Base-by-base conservation (phyloP, 2,329 filamentous ascomycete genomes). In the Colletotrichum paranaense region DNA sequence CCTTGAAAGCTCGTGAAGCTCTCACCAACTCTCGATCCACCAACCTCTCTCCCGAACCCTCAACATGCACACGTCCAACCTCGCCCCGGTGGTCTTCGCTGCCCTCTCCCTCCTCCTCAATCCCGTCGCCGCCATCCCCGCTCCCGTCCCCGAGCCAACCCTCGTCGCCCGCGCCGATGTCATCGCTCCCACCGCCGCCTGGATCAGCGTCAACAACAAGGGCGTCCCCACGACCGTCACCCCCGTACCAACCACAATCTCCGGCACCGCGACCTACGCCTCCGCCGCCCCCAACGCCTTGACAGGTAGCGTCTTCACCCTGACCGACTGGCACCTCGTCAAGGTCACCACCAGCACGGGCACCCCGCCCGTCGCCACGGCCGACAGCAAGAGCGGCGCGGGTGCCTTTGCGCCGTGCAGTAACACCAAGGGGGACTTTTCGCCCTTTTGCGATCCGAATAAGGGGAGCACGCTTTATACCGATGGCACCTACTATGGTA, bases 401-500 rank as follows among this genome's bases (percentile, higher is more conserved):
- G 88, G 88, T 59, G 83, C 85, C n/a, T 90, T 90, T 76, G 78
- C 84, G 16, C 79, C 84, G 28, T 90, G 88, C 79, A 78, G 81
- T 78, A 89, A 89, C 77, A 78, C 78, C 56, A 82, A 88, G 60
- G 87, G 86, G 38, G 78, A 79, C 19, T 78, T 83, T 70, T 86
- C 84, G 68, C 89, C 89, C 1, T 89, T 90, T 76, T 91, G 89
- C 78, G 79, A 82, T 16, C 89, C 89, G 0, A 78, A 80, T 9
- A 76, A 80, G 19, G 84, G 84, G 68, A 84, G 83, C 66, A 82
- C 82, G 9, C 79, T 90, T 28, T 83, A 84, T 71, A 82, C 83
- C 1, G 86, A 82, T 35, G 81, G 77, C 14, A 88, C 84, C 0
- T 90, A 90, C 79, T 90, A 89, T 75, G 81, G 88, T 90, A 77